These are phyloP conservation scores for Capronia americana DNA, from an alignment of 2,329 filamentous ascomycete species.

Conservation along the genomic window DNA sequence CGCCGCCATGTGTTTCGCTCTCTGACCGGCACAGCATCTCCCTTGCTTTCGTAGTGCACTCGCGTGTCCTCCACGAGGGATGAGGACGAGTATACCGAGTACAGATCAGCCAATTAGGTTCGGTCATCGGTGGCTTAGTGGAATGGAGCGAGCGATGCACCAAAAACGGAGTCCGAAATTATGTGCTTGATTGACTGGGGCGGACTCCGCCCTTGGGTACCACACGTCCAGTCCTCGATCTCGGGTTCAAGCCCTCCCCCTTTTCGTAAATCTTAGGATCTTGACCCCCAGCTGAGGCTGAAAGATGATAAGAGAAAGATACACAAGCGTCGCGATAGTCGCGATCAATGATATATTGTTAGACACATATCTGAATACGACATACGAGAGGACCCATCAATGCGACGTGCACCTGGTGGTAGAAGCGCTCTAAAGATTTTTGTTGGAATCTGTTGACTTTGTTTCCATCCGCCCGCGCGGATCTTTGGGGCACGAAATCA, in stretches of 20 bases:
- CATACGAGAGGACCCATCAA: slow-evolving; percentile 21
- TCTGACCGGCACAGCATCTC: background rate
- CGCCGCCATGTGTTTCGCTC: background rate
- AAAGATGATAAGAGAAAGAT: slow-evolving; percentile 21
- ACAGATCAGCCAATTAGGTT: background rate
- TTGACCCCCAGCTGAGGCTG: slow-evolving; percentile 31
- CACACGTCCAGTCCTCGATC: slow-evolving; percentile 21
- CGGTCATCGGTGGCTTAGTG: slow-evolving; percentile 11
- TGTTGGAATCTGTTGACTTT: slow-evolving; percentile 13
- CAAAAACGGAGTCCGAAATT: slow-evolving; percentile 37
- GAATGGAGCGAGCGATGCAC: slow-evolving; percentile 11
- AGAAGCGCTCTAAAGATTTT: slow-evolving; percentile 5
- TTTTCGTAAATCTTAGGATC: slow-evolving; percentile 1
- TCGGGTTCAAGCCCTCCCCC: slow-evolving; percentile 22
- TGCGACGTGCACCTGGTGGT: slow-evolving; percentile 16
- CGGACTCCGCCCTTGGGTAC: slow-evolving; percentile 30
- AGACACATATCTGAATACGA: slow-evolving; percentile 18
- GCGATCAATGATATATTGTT: slow-evolving; percentile 18
- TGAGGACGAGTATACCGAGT: background rate
- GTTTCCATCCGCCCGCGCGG: slow-evolving; percentile 26
- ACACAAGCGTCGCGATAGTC: slow-evolving; percentile 25
- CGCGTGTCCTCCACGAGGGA: slow-evolving; percentile 3
- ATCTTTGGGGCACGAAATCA: slow-evolving; percentile 19
- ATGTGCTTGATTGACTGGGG: slow-evolving; percentile 24
- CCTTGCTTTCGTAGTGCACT: slow-evolving; percentile 6